A percentile compares a stretch with the other conserved stretches of the same genome.
Evolutionary conservation across 225 moss, liverwort and hornwort genomes (phyloP).

Genomic region (Pleurozium schreberi): DNA sequence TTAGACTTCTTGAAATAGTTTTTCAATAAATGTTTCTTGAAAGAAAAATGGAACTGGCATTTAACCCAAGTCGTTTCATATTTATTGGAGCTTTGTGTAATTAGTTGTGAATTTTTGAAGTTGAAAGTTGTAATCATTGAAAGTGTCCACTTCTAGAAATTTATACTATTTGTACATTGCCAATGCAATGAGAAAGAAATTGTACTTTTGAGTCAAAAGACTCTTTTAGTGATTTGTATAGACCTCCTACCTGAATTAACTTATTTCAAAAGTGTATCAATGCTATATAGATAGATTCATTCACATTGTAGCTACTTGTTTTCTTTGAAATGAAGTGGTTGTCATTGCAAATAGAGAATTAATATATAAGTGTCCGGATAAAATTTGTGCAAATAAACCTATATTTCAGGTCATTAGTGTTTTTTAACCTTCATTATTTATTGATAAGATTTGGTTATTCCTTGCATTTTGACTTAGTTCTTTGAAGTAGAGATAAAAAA

Average conservation of each 20-base stretch:
- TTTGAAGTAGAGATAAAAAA: not conserved
- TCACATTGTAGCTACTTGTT: too few relatives aligned
- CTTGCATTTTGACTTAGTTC: not conserved
- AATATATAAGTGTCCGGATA: not conserved
- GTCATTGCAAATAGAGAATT: too few relatives aligned
- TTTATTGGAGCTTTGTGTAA: too few relatives aligned
- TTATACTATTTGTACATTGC: not conserved
- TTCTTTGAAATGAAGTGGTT: too few relatives aligned
- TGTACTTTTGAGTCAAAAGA: not conserved
- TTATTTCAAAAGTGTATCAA: not conserved
- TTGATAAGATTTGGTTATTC: not conserved
- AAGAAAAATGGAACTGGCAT: too few relatives aligned
- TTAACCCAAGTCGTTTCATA: not conserved
- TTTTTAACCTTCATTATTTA: not conserved
- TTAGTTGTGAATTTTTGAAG: not conserved
- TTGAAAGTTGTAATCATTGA: not conserved
- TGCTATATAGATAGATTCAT: not conserved
- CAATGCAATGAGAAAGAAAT: not conserved
- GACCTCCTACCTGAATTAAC: accelerated
- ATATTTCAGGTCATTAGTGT: not conserved
- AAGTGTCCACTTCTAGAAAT: not conserved
- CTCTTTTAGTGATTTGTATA: not conserved
- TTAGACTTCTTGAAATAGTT: not conserved
- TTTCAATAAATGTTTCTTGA: too few relatives aligned
- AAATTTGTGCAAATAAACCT: not conserved